phyloP scores from a whole-genome alignment of 257 asterid genomes.

The Solanum lignicaule region DNA sequence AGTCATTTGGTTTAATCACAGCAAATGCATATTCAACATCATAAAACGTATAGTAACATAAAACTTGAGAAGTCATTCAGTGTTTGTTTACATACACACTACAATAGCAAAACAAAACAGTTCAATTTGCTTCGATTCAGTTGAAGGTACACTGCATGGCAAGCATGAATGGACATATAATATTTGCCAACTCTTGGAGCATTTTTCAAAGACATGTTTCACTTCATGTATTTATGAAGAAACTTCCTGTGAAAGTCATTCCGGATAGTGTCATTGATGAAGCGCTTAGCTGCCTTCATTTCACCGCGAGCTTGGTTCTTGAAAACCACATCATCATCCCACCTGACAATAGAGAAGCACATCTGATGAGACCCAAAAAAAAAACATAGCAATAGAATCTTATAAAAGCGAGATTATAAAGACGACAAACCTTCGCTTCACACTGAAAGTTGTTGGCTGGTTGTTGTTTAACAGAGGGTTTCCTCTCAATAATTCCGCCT shows the following conservation, averaged over 20 bases:
- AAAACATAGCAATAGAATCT: neutral
- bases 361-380: neutral
- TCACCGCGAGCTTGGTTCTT: conserved; percentile 97
- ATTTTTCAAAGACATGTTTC: neutral
- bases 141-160: neutral
- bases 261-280: conserved; percentile 89
- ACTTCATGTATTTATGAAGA: conserved; percentile 77
- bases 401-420: neutral
- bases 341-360: conserved; percentile 28
- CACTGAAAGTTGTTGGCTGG: conserved; percentile 60
- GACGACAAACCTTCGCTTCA: conserved; percentile 60
- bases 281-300: conserved; percentile 62
- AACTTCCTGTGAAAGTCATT: conserved; percentile 75
- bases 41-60: neutral
- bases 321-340: conserved; percentile 99
- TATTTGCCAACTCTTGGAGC: neutral
- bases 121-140: neutral
- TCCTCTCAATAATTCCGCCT: conserved; percentile 79
- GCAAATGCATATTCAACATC: neutral
- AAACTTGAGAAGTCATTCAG: neutral
- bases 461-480: conserved; percentile 59
- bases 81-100: neutral
- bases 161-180: neutral
- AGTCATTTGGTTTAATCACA: neutral
- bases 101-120: neutral